Conservation (phyloP, 495 filamentous ascomycete species). For the Massariosphaeria phaeospora region DNA sequence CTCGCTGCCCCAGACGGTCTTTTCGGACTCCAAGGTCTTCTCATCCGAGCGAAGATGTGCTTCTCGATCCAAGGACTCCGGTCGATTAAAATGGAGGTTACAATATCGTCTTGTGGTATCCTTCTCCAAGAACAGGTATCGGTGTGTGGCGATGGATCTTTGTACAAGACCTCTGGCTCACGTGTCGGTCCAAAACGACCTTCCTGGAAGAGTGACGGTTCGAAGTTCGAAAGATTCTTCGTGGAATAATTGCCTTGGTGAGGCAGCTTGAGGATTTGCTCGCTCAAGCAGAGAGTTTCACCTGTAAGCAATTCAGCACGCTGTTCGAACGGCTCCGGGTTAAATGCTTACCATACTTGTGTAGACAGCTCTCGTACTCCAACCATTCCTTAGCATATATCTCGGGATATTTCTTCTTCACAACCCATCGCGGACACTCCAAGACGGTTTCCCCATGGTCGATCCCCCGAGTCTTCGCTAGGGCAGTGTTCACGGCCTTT, state of each 20-base stretch:
- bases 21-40: neutral
- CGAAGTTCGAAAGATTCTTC: neutral
- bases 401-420: neutral
- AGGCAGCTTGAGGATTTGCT: neutral
- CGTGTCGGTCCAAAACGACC: neutral
- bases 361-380: neutral
- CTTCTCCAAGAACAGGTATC: neutral
- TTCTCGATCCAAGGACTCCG: neutral
- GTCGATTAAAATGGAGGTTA: neutral
- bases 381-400: neutral
- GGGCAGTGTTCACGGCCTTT: neutral
- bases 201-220: neutral
- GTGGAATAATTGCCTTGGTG: neutral
- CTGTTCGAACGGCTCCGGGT: neutral
- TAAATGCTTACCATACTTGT: neutral
- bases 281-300: neutral
- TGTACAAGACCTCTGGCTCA: neutral
- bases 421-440: neutral
- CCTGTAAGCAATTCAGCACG: neutral
- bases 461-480: neutral
- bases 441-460: neutral
- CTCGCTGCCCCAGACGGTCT: neutral
- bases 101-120: neutral
- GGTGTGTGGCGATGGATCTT: neutral
- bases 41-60: no score